A percentile compares a stretch with the other conserved stretches of the same genome.
Evolutionary conservation across 2,329 filamentous ascomycete genomes (phyloP).

Genomic region (Aquanectria penicillioides): DNA sequence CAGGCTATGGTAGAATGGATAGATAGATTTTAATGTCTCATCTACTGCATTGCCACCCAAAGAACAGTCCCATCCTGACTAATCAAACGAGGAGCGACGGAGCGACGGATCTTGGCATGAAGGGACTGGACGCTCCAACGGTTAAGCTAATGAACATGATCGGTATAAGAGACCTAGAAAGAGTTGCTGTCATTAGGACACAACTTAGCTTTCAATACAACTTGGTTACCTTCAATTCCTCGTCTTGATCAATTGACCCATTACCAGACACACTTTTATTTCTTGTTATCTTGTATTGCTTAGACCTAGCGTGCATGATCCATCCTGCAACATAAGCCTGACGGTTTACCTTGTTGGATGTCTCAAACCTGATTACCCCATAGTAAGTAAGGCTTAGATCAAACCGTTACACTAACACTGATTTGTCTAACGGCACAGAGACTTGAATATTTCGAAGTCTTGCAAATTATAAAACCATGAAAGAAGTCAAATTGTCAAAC

Average conservation of each 20-base stretch:
- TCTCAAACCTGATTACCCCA: no score
- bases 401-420: no score
- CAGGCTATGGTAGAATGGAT: slow-evolving; percentile 12
- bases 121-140: not conserved
- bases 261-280: not conserved
- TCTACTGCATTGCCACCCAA: no score
- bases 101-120: not conserved
- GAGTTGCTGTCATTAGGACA: not conserved
- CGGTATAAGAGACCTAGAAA: not conserved
- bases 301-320: not conserved
- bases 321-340: no score
- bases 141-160: not conserved
- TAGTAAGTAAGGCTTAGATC: no score
- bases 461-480: no score
- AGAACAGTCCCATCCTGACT: no score
- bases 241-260: not conserved
- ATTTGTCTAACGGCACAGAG: no score
- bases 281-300: not conserved
- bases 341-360: no score
- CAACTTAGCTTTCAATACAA: not conserved
- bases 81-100: no score
- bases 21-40: not conserved
- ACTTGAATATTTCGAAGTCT: no score
- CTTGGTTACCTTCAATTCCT: not conserved
- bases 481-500: no score